These are phyloP conservation scores for Ustilago sp. DNA, from an alignment of 1,284 basidiomycete species.

Conservation along the genomic window DNA sequence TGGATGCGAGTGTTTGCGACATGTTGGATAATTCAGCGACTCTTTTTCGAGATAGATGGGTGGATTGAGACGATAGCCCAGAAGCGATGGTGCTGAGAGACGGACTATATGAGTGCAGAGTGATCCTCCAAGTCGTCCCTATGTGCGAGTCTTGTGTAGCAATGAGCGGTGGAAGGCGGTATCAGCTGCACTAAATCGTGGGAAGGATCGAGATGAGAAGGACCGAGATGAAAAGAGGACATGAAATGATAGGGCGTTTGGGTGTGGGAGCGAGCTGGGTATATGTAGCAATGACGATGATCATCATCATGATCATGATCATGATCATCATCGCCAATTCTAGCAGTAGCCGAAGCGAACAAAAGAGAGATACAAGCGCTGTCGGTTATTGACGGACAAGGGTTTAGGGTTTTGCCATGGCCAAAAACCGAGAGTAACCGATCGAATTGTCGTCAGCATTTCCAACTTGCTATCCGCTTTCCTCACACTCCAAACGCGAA, in stretches of 20 bases:
- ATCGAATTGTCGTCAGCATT: neutral
- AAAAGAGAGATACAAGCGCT: slow-evolving; percentile 4
- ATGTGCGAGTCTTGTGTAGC: too few species aligned
- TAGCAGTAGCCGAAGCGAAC: neutral
- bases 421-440: slow-evolving; percentile 8
- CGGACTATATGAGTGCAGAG: neutral
- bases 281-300: too few species aligned
- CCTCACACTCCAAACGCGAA: neutral
- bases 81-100: neutral
- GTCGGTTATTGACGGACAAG: slow-evolving; percentile 1
- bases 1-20: slow-evolving; percentile 23
- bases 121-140: neutral
- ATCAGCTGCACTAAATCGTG: too few species aligned
- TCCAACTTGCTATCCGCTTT: neutral
- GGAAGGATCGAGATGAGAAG: neutral
- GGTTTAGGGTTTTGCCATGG: neutral
- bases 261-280: too few species aligned
- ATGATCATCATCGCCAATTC: too few species aligned
- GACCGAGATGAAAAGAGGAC: neutral
- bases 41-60: neutral
- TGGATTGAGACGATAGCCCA: neutral
- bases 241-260: neutral
- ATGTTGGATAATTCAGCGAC: slow-evolving; percentile 7
- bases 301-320: too few species aligned
- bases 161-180: neutral